phyloP scores from a whole-genome alignment of 768 basidiomycete genomes.

The Suillus discolor region DNA sequence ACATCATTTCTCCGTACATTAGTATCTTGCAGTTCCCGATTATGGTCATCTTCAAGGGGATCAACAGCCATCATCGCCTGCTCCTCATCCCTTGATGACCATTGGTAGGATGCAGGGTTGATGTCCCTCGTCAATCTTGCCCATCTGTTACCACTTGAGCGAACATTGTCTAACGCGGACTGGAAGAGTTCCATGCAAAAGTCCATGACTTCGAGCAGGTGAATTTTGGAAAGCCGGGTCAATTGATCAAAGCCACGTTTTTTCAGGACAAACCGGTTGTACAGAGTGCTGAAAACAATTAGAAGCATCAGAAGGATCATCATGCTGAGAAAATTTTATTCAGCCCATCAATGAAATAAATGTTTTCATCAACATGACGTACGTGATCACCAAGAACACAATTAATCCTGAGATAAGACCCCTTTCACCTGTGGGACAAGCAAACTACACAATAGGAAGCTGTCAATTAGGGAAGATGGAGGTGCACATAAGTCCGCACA shows the following conservation, averaged over 20 bases:
- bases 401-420: conserved; percentile 54
- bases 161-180: conserved; percentile 15
- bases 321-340: conserved; percentile 39
- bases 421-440: conserved; percentile 69
- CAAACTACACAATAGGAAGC: conserved; percentile 45
- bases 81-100: conserved; percentile 35
- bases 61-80: conserved; percentile 27
- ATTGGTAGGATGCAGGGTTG: conserved; percentile 32
- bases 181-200: conserved; percentile 23
- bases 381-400: conserved; percentile 61
- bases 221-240: conserved; percentile 54
- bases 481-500: conserved; percentile 42
- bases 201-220: conserved; percentile 25
- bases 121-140: conserved; percentile 13
- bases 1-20: neutral
- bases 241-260: conserved; percentile 74
- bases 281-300: conserved; percentile 68
- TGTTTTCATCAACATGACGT: conserved; percentile 30
- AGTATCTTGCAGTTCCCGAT: conserved; percentile 5
- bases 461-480: neutral
- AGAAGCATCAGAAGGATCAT: conserved; percentile 63
- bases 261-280: conserved; percentile 77
- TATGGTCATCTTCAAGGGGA: conserved; percentile 25
- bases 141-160: conserved; percentile 21
- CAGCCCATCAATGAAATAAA: neutral